Conservation (phyloP, 2,329 filamentous ascomycete species). For the Monosporascus cannonballus region DNA sequence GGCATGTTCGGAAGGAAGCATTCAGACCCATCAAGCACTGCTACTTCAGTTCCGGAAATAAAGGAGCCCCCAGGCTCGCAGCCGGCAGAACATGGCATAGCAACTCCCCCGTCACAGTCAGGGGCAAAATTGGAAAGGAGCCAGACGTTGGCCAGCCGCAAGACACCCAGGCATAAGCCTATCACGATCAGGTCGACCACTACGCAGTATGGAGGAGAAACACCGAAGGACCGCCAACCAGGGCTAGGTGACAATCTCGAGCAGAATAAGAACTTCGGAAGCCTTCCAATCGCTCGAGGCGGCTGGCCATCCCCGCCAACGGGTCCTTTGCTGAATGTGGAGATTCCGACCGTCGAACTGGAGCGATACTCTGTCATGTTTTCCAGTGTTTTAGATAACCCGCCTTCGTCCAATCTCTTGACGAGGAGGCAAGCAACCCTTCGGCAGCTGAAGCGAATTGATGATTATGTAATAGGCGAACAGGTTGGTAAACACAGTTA, state of each 20-base stretch:
- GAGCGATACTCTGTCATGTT: slow-evolving; percentile 97
- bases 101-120: slow-evolving; percentile 11
- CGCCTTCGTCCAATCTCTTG: slow-evolving; percentile 37
- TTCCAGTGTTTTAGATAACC: slow-evolving; percentile 57
- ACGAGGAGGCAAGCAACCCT: slow-evolving; percentile 54
- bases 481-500: slow-evolving; percentile 22
- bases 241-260: slow-evolving; percentile 8
- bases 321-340: slow-evolving; percentile 57
- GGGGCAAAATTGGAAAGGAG: slow-evolving; percentile 27
- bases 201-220: slow-evolving; percentile 24
- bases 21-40: slow-evolving; percentile 17
- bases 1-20: slow-evolving; percentile 44
- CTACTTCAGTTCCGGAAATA: slow-evolving; percentile 10
- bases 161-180: slow-evolving; percentile 35
- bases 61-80: slow-evolving; percentile 14
- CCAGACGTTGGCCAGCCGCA: slow-evolving; percentile 28
- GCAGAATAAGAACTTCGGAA: slow-evolving; percentile 19
- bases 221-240: slow-evolving; percentile 7
- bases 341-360: slow-evolving; percentile 74
- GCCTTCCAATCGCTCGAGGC: slow-evolving; percentile 18
- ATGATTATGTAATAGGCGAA: slow-evolving; percentile 35
- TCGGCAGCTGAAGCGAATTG: slow-evolving; percentile 50
- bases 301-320: slow-evolving; percentile 3
- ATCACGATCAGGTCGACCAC: slow-evolving; percentile 38
- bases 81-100: slow-evolving; percentile 7